Evolutionary conservation across 352 stramenopile species (phyloP), one percentile per base, ranked within the genome.

Genomic region (Phytophthora megakarya): DNA sequence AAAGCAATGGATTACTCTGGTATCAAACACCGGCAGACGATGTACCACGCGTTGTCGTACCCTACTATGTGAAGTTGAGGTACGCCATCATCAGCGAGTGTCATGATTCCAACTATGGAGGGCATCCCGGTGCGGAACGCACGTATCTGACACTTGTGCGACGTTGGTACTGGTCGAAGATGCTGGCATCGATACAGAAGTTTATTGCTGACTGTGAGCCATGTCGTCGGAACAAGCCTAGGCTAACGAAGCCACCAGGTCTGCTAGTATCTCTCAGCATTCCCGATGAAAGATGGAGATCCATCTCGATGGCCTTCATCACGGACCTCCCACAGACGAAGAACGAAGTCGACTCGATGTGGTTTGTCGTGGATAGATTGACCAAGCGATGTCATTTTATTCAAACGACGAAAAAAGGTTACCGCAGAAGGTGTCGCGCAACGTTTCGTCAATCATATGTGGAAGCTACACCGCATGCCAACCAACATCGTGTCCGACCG

Each of bases 51-150:
- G 16, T 61, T 40, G 40, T 55, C 21, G 50, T 67, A 5, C 40
- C 59, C 2, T 61, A 55, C 43, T 16, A 61, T 15, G 16, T 61
- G 11, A 61, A 65, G 22, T 32, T 67, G 3, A 15, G 48, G 1
- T 11, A 55, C 5, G 16, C 6, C 2, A 55, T 61, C 33, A 55
- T 61, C 40, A 42, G 43, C 8, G 35, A 61, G 35, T 52, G 40
- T 38, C 59, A 61, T 7, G 59, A 61, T 18, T 26, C 42, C 16
- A 61, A 61, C 19, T 67, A 67, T 25, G 59, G 49, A 5, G 59
- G 49, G 0, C 59, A 67, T 38, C 43, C 49, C 1, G 49, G 49
- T 30, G 48, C 40, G 0, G 59, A 67, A 11, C 10, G 49, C 0
- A 61, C 42, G 21, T 61, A 55, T 16, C 46, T 61, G 32, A 61